phyloP scores from a whole-genome alignment of 352 stramenopile genomes.

The Achlya hypogyna region DNA sequence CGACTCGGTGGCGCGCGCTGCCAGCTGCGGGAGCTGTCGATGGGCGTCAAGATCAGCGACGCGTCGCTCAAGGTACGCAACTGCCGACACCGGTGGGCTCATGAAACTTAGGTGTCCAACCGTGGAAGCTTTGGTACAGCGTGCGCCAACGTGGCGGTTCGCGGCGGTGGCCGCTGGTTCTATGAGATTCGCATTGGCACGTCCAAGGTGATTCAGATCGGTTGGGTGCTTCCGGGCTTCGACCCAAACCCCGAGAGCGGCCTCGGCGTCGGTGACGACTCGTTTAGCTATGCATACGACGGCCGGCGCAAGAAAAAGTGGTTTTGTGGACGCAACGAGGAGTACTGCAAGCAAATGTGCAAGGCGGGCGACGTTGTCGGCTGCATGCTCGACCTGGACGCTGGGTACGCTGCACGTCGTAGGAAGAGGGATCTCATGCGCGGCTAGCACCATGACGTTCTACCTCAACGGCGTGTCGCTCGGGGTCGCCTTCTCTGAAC shows the following conservation, averaged over 20 bases:
- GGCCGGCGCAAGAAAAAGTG: constrained; percentile 20
- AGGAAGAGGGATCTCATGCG: not conserved
- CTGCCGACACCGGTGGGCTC: too few relatives aligned
- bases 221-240: constrained; percentile 17
- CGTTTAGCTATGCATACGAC: constrained; percentile 18
- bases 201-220: constrained; percentile 20
- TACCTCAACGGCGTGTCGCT: constrained; percentile 3
- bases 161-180: constrained; percentile 15
- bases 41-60: constrained; percentile 20
- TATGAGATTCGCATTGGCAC: constrained; percentile 19
- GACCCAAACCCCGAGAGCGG: constrained; percentile 17
- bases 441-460: constrained; percentile 12
- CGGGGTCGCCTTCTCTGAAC: constrained; percentile 2
- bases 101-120: constrained; percentile 21
- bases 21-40: constrained; percentile 14
- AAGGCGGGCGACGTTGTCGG: constrained; percentile 17
- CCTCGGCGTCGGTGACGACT: constrained; percentile 13
- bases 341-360: constrained; percentile 20
- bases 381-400: constrained; percentile 13
- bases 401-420: not conserved
- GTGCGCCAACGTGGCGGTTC: constrained; percentile 17
- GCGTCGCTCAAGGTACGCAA: not conserved
- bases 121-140: constrained; percentile 19
- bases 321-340: constrained; percentile 8
- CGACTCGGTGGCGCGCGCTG: not conserved